Evolutionary conservation across 306 rosid genomes (phyloP).

Genomic region (Vigna radiata): DNA sequence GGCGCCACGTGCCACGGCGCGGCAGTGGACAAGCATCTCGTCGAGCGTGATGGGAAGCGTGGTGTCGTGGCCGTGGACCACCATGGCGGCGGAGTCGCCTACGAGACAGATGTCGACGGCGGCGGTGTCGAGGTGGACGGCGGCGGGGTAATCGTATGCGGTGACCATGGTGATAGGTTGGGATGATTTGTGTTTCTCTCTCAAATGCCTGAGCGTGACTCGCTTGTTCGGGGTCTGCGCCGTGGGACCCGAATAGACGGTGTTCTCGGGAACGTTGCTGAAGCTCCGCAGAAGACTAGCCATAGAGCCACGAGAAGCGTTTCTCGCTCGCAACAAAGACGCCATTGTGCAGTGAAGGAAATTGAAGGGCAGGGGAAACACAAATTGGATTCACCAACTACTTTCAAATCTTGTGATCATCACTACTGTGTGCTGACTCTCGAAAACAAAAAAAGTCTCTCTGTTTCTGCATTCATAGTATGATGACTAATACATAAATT

Average conservation of each 20-base stretch:
- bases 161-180: conserved; percentile 87
- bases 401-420: neutral
- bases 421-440: neutral
- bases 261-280: conserved; percentile 83
- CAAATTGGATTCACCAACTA: neutral
- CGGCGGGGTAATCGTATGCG: conserved; percentile 95
- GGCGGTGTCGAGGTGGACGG: conserved; percentile 74
- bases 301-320: conserved; percentile 13
- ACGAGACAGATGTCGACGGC: conserved; percentile 75
- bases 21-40: conserved; percentile 85
- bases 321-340: conserved; percentile 32
- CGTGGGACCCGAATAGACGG: conserved; percentile 81
- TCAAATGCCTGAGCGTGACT: conserved; percentile 65
- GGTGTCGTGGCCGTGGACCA: conserved; percentile 91
- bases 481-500: neutral
- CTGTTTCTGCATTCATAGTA: no score
- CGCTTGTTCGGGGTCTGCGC: conserved; percentile 59
- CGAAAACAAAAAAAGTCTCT: no score
- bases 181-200: conserved; percentile 60
- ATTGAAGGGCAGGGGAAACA: neutral
- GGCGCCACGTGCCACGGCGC: conserved; percentile 88
- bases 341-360: conserved; percentile 38
- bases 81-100: conserved; percentile 96
- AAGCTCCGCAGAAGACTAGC: conserved; percentile 49
- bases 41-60: conserved; percentile 74